These are phyloP conservation scores for Candida ipomoeae DNA, from an alignment of 805 yeast genomes.

Conservation along the genomic window DNA sequence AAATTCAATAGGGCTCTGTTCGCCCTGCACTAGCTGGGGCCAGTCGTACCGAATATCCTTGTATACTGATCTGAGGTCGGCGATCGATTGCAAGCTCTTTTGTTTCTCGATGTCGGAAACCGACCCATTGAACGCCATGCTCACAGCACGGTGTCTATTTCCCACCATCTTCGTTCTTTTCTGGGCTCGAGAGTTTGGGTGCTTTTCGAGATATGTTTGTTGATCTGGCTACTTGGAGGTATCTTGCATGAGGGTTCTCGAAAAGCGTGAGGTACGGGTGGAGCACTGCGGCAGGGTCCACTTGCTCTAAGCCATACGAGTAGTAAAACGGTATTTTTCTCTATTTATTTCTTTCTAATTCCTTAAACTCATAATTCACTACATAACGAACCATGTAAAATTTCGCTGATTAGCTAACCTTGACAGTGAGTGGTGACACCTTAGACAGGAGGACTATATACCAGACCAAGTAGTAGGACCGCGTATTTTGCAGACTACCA, in stretches of 20 bases:
- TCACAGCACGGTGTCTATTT: slow-evolving; percentile 22
- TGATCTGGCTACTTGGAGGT: not conserved
- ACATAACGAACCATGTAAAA: too few relatives aligned
- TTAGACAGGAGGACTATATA: not conserved
- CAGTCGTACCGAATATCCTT: slow-evolving; percentile 40
- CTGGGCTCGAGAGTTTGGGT: not conserved
- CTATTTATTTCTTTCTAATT: too few relatives aligned
- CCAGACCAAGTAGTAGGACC: not conserved
- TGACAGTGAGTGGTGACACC: not conserved
- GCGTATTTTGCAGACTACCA: slow-evolving; percentile 1
- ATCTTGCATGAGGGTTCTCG: slow-evolving; percentile 1
- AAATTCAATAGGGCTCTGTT: slow-evolving; percentile 73
- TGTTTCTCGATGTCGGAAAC: slow-evolving; percentile 18
- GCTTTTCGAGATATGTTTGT: not conserved
- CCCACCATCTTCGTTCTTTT: slow-evolving; percentile 12
- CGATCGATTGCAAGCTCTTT: slow-evolving; percentile 18
- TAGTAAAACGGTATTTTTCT: not conserved
- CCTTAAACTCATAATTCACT: not conserved
- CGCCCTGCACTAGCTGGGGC: slow-evolving; percentile 42
- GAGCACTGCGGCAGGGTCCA: not conserved
- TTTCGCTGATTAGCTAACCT: too few relatives aligned
- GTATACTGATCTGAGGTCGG: slow-evolving; percentile 33
- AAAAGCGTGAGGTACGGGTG: slow-evolving; percentile 5
- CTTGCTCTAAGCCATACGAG: not conserved
- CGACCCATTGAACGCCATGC: slow-evolving; percentile 22